Evolutionary conservation across 1,284 basidiomycete genomes (phyloP).

Genomic region (Tylopilus orsonianus): DNA sequence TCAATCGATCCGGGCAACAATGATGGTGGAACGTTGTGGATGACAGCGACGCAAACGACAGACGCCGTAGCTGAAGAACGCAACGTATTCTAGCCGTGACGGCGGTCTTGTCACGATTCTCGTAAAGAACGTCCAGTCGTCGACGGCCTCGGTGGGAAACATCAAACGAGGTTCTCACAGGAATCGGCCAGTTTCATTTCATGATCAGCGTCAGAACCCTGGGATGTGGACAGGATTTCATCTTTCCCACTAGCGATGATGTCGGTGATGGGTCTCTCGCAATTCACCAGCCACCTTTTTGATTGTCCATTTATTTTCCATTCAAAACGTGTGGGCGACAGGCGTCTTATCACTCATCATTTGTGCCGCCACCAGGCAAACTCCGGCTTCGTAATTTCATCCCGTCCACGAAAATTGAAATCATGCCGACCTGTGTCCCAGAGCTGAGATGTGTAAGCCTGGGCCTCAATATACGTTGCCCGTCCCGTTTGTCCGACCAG

Average conservation of each 20-base stretch:
- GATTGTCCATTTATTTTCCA: constrained; percentile 11
- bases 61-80: too few relatives aligned
- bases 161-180: neutral
- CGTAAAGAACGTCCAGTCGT: neutral
- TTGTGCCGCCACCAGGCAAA: constrained; percentile 16
- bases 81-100: neutral
- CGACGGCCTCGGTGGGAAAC: neutral
- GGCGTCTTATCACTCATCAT: constrained; percentile 10
- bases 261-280: constrained; percentile 7
- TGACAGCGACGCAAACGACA: too few relatives aligned
- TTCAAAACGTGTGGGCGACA: constrained; percentile 15
- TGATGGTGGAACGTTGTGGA: neutral
- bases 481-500: constrained; percentile 18
- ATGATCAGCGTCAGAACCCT: constrained; percentile 26
- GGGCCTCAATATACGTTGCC: constrained; percentile 5
- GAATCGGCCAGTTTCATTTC: constrained; percentile 9
- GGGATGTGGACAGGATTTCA: constrained; percentile 6
- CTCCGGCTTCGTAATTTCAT: constrained; percentile 20
- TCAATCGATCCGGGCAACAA: neutral
- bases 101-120: neutral
- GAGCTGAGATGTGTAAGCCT: too few relatives aligned
- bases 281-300: neutral
- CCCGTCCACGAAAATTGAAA: constrained; percentile 2
- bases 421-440: constrained; percentile 8
- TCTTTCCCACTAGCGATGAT: constrained; percentile 8